Base-by-base conservation (phyloP, 176 grass and related monocot species). In the Cymbopogon citratus region DNA sequence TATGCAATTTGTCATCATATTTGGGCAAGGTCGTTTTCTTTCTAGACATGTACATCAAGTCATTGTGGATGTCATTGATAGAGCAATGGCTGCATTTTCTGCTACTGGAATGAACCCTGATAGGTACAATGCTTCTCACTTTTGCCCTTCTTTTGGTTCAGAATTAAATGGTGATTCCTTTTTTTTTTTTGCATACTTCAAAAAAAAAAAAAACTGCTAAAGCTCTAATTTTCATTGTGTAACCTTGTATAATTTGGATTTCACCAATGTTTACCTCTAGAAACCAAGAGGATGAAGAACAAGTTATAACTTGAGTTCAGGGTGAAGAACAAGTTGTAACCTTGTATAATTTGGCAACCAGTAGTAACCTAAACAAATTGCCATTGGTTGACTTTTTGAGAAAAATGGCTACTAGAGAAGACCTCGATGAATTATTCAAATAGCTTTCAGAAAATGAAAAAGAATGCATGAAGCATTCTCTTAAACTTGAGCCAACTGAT, bases 21-120 rank as follows among this genome's bases (percentile, higher is more conserved):
- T 92, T 15, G 95, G 90, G 41, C 95, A 97, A 91, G 92, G 92
- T 12, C 87, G 95, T 82, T 94, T 92, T 77, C 85, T 97, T 36
- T 94, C 95, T 85, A 81, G 95, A 65, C 90, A 92, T 83, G 95
- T 97, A n/a, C 89, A 97, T 86, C 92, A 97, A 90, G 92, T 92
- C 75, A 91, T 97, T 80, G 62, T 87, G 60, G 90, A 94, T 27
- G 87, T 94, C 56, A 97, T 97, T 72, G 91, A 97, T 87, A 92
- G 91, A 85, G 92, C 94, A 87, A 91, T 97, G 85, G 89, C 88
- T 85, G 92, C 87, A 75, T 97, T 97, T 91, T 90, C 94, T 72
- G 86, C 87, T 61, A 87, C 92, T 41, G 94, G 94, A 87, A 89
- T 97, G 54, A 92, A 97, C 81, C 94, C 92, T 77, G 91, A 97